Evolutionary conservation across 2,329 filamentous ascomycete species (phyloP).

Genomic region (Microsporum canis): DNA sequence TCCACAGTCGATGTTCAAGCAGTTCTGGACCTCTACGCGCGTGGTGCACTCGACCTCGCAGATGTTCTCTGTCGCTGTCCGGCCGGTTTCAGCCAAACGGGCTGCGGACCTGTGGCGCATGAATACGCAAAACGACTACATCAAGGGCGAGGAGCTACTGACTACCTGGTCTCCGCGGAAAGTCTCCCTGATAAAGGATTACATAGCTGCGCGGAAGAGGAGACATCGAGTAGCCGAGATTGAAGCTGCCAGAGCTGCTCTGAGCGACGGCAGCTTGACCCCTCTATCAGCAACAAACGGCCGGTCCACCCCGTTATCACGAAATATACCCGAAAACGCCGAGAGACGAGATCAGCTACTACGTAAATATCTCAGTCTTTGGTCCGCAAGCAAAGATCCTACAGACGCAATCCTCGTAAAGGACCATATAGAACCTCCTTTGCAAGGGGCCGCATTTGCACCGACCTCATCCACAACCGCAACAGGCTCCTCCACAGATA

Average conservation of each 20-base stretch:
- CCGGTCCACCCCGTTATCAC: constrained; percentile 22
- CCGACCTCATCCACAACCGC: neutral
- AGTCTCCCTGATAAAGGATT: constrained; percentile 83
- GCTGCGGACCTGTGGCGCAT: constrained; percentile 92
- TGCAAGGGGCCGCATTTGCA: constrained; percentile 26
- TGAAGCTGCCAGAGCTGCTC: constrained; percentile 46
- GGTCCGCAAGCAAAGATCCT: constrained; percentile 32
- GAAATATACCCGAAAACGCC: constrained; percentile 19
- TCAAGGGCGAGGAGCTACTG: constrained; percentile 87
- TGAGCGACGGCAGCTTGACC: constrained; percentile 31
- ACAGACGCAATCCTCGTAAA: constrained; percentile 36
- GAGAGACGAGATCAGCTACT: constrained; percentile 31
- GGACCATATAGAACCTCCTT: constrained; percentile 35
- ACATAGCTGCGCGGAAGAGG: constrained; percentile 62
- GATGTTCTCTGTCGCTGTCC: constrained; percentile 76
- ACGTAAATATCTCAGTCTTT: constrained; percentile 33
- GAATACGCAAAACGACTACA: constrained; percentile 88
- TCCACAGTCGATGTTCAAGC: constrained; percentile 74
- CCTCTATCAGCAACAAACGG: constrained; percentile 24
- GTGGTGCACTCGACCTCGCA: constrained; percentile 78
- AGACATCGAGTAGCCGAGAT: constrained; percentile 66
- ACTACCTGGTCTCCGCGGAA: constrained; percentile 78
- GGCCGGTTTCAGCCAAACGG: constrained; percentile 79
- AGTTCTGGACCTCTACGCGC: constrained; percentile 72
- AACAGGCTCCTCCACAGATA: constrained; percentile 2